Base-by-base conservation (phyloP, 2,329 filamentous ascomycete genomes). In the Epichloe sp. region DNA sequence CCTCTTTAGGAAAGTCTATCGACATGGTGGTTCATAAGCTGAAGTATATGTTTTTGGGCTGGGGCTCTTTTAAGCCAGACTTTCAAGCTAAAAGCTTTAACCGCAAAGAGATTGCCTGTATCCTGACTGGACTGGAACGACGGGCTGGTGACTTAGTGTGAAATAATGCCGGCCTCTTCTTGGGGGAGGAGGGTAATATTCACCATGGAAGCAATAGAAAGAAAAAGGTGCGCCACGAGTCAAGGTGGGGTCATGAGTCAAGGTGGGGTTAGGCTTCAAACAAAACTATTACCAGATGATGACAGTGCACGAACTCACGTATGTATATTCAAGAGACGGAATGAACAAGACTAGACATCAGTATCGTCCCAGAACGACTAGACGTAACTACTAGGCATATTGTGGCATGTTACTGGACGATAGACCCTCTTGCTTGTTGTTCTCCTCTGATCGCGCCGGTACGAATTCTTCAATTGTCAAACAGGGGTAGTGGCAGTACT, bases 1-100 rank as follows among this genome's bases (percentile, higher is more conserved):
- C 91, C 70, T 93, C 87, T 68, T 86, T 85, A 52, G 91, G 86
- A 68, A 97, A 97, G 71, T 91, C 81, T 73, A 97, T 91, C 64
- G 85, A 88, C 85, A 90, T 88, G 58, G 58, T 88, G 58, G 58
- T 58, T 55, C 48, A 44, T 45, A 15, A 47, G 12, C 23, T 7
- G 15, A 34, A 41, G 8, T 5, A 26, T 19, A 21, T 12, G 2
- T 21, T 19, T 6, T 43, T 44, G 26, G 7, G 14, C 4, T 17
- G 34, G 8, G 41, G 3, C n/a, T 37, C 26, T 15, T 21, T 5
- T 43, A 11, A 31, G 21, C 14, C 12, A 26, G 4, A 5, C 8
- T 12, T 26, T 11, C 40, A 44, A 23, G 14, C 17, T 8, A 12
- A 8, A 14, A 23, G 31, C 34, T 49, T 26, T 1, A n/a, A 34